Base-by-base conservation (phyloP, 441 rosid genomes). In the Gossypium armourianum region DNA sequence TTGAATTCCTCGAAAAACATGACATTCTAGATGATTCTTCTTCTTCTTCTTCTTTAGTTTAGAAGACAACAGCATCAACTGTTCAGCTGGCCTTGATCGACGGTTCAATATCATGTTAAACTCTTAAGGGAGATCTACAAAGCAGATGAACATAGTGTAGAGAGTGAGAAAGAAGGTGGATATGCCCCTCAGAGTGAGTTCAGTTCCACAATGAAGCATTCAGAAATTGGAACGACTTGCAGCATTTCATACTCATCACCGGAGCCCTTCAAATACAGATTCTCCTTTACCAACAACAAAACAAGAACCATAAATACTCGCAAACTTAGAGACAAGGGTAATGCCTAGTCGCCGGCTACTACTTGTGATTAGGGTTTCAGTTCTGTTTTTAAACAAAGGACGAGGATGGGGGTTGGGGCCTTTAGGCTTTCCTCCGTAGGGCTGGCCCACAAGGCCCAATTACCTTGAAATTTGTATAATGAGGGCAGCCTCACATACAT, bases 181-280 rank as follows among this genome's bases (percentile, higher is more conserved):
- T 17, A 24, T 24, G 82, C 82, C 67, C 80, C 79, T 79, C 82
- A 79, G 77, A 75, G 19, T 36, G 26, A 53, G 1, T 54, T 47
- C 43, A 15, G 61, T 49, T 70, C 79, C 79, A 59, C 77, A 73
- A 61, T 12, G 32, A 68, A 19, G 40, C 43, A 74, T 79, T 70
- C 82, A 60, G 84, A 64, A 79, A 82, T 82, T 79, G 81, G 82
- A 82, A 82, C 85, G 72, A 72, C 52, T 36, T 62, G n/a, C 43
- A n/a, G 1, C 71, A 26, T 67, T 8, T 68, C n/a, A 43, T 28
- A 20, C 17, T 24, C 82, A 65, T 82, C 85, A 82, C 4, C 1
- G 81, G 77, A 78, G 78, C 83, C 21, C 9, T 20, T 17, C 0
- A 2, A 29, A 1, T 0, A 9, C 1, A 53, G 71, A 52, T 4